Conservation (phyloP, 139 green algal species). For the Coelastrella sp. region DNA sequence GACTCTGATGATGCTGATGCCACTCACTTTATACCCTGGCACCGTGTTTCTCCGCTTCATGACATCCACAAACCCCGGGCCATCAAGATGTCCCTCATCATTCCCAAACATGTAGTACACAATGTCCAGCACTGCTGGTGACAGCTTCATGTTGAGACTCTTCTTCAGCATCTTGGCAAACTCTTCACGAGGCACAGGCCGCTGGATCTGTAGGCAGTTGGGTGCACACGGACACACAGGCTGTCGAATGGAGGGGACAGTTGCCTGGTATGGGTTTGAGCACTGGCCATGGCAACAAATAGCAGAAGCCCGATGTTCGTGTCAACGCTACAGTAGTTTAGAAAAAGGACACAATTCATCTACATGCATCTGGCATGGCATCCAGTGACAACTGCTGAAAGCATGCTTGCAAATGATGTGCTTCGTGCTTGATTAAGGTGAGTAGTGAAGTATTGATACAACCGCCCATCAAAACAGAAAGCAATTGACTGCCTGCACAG, state of each 20-base stretch:
- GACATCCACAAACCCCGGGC: constrained; percentile 19
- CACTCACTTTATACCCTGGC: too few species aligned
- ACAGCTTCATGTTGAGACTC: constrained; percentile 41
- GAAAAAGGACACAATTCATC: too few species aligned
- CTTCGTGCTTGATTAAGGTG: too few species aligned
- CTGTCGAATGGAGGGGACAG: background rate
- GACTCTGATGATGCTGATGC: background rate
- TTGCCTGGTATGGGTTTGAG: too few species aligned
- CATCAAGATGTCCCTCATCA: constrained; percentile 22
- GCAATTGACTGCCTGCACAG: background rate
- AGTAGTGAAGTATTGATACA: too few species aligned
- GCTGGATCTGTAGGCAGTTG: constrained; percentile 44
- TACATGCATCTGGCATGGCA: too few species aligned
- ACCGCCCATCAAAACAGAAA: too few species aligned
- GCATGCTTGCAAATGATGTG: too few species aligned
- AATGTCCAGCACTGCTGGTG: constrained; percentile 49
- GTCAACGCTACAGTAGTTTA: too few species aligned
- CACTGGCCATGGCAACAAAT: too few species aligned
- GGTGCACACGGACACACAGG: background rate
- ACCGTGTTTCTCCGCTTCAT: constrained; percentile 42
- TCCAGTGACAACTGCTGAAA: too few species aligned
- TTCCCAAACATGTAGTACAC: constrained; percentile 52
- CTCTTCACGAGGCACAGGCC: constrained; percentile 36
- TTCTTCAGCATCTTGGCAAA: constrained; percentile 55
- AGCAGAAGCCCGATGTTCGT: too few species aligned